Percentiles rank a stretch among this genome's conserved stretches.
Conservation (phyloP, 83 land plant species). For the Picea engelmannii region DNA sequence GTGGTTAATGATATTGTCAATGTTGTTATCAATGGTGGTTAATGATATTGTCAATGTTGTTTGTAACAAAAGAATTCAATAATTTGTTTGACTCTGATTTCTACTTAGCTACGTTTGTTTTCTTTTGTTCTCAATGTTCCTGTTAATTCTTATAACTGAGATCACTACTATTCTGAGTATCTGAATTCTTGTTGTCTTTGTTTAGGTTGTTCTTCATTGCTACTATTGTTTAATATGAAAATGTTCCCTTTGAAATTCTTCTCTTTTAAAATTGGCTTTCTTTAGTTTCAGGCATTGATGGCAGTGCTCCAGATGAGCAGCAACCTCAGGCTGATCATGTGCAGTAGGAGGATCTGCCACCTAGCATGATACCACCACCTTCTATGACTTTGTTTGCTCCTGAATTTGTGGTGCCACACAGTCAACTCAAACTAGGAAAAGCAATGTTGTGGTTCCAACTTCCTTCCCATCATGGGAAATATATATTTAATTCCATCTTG, state of each 20-base stretch:
- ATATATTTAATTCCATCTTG: neutral
- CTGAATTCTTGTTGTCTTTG: neutral
- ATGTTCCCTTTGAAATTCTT: neutral
- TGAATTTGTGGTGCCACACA: neutral
- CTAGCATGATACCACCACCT: constrained; percentile 1
- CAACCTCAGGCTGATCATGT: neutral
- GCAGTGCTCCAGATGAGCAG: neutral
- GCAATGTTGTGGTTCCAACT: neutral
- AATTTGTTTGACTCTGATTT: neutral
- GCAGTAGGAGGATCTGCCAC: neutral
- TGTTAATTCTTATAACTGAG: neutral
- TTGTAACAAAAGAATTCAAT: neutral
- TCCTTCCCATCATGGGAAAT: too few relatives aligned
- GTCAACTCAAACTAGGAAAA: constrained; percentile 10
- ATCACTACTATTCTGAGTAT: neutral
- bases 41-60: neutral
- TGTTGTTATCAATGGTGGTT: neutral
- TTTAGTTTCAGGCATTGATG: neutral
- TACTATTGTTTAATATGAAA: neutral
- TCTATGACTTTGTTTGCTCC: neutral
- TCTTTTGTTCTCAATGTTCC: neutral
- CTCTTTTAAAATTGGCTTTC: neutral
- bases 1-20: too few relatives aligned
- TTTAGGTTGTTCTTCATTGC: neutral
- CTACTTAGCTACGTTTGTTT: too few relatives aligned